Conservation (phyloP, 1,284 basidiomycete species). For the Pholiota adiposa region DNA sequence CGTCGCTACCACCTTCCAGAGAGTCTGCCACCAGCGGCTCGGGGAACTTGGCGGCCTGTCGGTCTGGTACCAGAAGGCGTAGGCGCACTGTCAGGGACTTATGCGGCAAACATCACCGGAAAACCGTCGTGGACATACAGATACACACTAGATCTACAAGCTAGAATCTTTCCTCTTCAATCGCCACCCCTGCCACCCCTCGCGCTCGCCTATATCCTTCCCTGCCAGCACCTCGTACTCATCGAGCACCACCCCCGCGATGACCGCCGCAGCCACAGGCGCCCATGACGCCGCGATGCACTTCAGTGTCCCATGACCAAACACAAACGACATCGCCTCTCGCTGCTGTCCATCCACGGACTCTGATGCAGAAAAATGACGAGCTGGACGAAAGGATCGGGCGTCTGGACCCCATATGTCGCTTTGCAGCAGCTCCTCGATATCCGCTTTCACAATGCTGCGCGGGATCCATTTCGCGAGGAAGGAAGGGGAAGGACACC, state of each 20-base stretch:
- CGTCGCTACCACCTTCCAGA: no score
- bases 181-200: constrained; percentile 47
- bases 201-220: constrained; percentile 38
- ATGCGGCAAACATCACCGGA: no score
- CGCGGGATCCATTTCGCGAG: constrained; percentile 8
- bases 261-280: constrained; percentile 48
- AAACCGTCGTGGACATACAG: neutral
- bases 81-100: no score
- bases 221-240: constrained; percentile 36
- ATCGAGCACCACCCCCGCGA: constrained; percentile 45
- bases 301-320: constrained; percentile 45
- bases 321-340: constrained; percentile 39
- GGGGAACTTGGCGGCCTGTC: no score
- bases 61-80: no score
- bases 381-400: constrained; percentile 44
- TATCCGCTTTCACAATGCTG: constrained; percentile 40
- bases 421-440: constrained; percentile 45
- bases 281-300: constrained; percentile 54
- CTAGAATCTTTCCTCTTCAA: constrained; percentile 10
- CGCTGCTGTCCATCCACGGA: constrained; percentile 21
- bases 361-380: no score
- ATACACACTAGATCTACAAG: no score
- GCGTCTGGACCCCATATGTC: constrained; percentile 43
- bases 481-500: constrained; percentile 17
- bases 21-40: no score